Evolutionary conservation across 1,284 basidiomycete genomes (phyloP).

Genomic region (Sporisorium sorghi): DNA sequence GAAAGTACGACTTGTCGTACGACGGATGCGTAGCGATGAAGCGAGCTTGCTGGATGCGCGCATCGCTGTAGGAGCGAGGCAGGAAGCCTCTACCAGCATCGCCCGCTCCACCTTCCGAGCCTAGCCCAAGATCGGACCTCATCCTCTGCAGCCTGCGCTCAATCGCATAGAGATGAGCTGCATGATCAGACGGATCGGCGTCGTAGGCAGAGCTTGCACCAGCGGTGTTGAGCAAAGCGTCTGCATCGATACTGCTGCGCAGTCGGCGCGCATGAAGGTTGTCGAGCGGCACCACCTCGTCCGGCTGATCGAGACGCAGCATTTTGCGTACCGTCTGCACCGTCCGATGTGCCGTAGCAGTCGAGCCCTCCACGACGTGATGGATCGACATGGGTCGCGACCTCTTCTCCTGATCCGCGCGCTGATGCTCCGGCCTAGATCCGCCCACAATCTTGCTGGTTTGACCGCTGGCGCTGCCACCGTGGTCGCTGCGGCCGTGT

Average conservation of each 20-base stretch:
- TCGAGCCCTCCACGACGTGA: conserved; percentile 32
- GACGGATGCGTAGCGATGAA: conserved; percentile 90
- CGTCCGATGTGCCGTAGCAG: conserved; percentile 39
- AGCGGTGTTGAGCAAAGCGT: conserved; percentile 32
- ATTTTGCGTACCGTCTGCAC: conserved; percentile 52
- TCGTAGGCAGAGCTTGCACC: conserved; percentile 27
- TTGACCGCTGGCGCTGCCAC: conserved; percentile 8
- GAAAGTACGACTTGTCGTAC: conserved; percentile 90
- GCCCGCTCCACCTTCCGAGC: conserved; percentile 27
- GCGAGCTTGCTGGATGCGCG: conserved; percentile 83
- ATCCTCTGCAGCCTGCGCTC: conserved; percentile 75
- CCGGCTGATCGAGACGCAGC: conserved; percentile 73
- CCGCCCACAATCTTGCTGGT: conserved; percentile 55
- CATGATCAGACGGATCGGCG: conserved; percentile 47
- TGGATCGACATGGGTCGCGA: conserved; percentile 32
- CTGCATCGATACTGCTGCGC: conserved; percentile 56
- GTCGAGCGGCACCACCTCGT: conserved; percentile 76
- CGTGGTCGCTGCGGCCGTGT: conserved; percentile 23
- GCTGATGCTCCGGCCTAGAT: conserved; percentile 12
- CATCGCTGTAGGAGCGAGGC: conserved; percentile 74
- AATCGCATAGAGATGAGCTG: conserved; percentile 73
- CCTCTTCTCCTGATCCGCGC: conserved; percentile 32
- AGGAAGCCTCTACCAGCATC: conserved; percentile 51
- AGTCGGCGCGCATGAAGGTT: conserved; percentile 56
- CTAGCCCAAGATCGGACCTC: conserved; percentile 64